These are phyloP conservation scores for Neurospora sp. DNA, from an alignment of 495 filamentous ascomycete genomes.

Conservation along the genomic window DNA sequence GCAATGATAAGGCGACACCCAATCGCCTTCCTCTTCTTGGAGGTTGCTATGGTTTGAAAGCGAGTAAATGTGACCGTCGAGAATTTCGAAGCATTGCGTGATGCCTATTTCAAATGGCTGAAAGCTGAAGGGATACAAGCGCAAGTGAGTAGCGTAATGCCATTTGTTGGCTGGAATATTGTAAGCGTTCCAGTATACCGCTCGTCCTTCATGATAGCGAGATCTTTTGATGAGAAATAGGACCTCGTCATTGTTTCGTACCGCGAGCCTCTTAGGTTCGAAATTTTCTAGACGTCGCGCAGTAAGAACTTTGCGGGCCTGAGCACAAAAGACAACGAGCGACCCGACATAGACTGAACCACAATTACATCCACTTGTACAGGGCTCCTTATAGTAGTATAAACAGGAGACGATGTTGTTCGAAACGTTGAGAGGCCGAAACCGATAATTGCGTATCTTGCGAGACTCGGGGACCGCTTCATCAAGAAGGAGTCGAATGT, in stretches of 20 bases:
- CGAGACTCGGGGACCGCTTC: constrained; percentile 19
- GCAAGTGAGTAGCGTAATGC: constrained; percentile 17
- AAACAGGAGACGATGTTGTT: constrained; percentile 52
- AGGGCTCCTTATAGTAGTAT: constrained; percentile 29
- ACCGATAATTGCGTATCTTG: constrained; percentile 30
- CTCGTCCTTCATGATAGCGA: not conserved
- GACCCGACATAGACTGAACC: constrained; percentile 27
- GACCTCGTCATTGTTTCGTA: constrained; percentile 54
- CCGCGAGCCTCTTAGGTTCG: constrained; percentile 48
- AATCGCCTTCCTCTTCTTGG: constrained; percentile 56
- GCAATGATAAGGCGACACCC: constrained; percentile 63
- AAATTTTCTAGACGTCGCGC: constrained; percentile 27
- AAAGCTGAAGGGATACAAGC: constrained; percentile 40
- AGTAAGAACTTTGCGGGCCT: constrained; percentile 29
- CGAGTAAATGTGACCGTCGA: constrained; percentile 59
- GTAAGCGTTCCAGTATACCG: constrained; percentile 24
- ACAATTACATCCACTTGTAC: too few relatives aligned
- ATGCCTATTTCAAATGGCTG: constrained; percentile 56
- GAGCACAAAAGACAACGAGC: constrained; percentile 52
- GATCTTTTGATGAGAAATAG: constrained; percentile 32
- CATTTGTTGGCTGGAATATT: constrained; percentile 29
- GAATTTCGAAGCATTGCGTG: constrained; percentile 62
- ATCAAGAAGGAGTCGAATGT: constrained; percentile 40
- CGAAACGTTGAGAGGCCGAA: constrained; percentile 52
- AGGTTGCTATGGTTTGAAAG: constrained; percentile 58